Percentiles rank a stretch among this genome's conserved stretches.
Evolutionary conservation across 257 asterid species (phyloP).

Genomic region (Fraxinus anomala): DNA sequence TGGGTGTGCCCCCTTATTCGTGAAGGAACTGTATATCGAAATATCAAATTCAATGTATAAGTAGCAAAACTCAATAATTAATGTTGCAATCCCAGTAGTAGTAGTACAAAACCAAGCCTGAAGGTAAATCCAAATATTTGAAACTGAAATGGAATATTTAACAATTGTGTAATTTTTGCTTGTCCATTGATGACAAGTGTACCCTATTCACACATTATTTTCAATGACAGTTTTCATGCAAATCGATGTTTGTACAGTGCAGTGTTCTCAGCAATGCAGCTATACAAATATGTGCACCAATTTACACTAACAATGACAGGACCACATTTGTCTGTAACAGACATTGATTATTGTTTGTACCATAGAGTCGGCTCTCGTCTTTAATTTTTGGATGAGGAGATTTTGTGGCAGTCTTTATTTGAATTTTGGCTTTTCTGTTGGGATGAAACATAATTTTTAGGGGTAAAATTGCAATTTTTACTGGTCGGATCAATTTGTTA

Average conservation of each 20-base stretch:
- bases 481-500: no score
- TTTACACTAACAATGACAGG: neutral
- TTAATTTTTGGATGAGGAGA: neutral
- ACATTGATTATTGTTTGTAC: neutral
- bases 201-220: neutral
- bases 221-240: slow-evolving; percentile 3
- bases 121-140: neutral
- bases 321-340: neutral
- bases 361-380: neutral
- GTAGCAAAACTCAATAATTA: no score
- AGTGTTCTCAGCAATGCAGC: neutral
- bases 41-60: no score
- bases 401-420: neutral
- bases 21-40: no score
- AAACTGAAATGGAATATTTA: neutral
- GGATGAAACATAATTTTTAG: no score
- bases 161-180: neutral
- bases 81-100: neutral
- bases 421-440: neutral
- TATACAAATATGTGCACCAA: slow-evolving; percentile 1
- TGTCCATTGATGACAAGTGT: neutral
- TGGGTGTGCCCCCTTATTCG: no score
- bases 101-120: neutral
- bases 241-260: neutral
- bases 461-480: no score